Conservation (phyloP, 306 rosid genomes). For the Phaseolus lunatus region DNA sequence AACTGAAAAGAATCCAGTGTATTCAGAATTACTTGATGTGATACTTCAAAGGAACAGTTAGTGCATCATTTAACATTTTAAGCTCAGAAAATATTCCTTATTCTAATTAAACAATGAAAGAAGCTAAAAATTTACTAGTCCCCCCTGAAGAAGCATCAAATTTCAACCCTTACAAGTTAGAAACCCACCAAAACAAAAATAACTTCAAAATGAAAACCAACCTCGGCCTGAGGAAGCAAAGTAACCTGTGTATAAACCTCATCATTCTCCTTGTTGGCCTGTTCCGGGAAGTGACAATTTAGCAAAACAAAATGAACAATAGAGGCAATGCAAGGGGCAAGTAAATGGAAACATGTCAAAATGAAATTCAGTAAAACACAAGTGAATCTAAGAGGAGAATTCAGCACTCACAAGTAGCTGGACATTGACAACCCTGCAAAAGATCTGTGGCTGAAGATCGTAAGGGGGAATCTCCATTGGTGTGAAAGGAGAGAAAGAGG, state of each 20-base stretch:
- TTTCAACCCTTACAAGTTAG: conserved; percentile 16
- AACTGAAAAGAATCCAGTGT: conserved; percentile 54
- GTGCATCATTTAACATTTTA: conserved; percentile 37
- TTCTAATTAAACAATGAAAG: conserved; percentile 28
- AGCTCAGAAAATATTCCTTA: conserved; percentile 27
- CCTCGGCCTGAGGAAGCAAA: conserved; percentile 90
- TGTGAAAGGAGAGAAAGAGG: conserved; percentile 75
- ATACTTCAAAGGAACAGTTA: conserved; percentile 16
- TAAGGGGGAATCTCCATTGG: conserved; percentile 70
- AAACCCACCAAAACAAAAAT: conserved; percentile 41
- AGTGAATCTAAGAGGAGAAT: conserved; percentile 25
- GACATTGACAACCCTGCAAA: conserved; percentile 87
- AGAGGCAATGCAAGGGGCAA: conserved; percentile 2
- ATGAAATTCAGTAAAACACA: conserved; percentile 32
- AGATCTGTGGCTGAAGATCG: conserved; percentile 92
- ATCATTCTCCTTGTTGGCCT: conserved; percentile 99
- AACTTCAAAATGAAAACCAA: conserved; percentile 47
- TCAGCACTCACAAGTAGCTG: conserved; percentile 85
- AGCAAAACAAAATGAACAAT: conserved; percentile 24
- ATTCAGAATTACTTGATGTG: conserved; percentile 22
- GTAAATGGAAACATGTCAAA: conserved; percentile 3
- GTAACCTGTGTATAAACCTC: conserved; percentile 92
- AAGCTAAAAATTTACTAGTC: conserved; percentile 24
- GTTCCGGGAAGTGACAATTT: conserved; percentile 38
- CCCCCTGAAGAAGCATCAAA: conserved; percentile 15